These are phyloP conservation scores for Phialocephala subalpina DNA, from an alignment of 2,329 filamentous ascomycete species.

Conservation along the genomic window DNA sequence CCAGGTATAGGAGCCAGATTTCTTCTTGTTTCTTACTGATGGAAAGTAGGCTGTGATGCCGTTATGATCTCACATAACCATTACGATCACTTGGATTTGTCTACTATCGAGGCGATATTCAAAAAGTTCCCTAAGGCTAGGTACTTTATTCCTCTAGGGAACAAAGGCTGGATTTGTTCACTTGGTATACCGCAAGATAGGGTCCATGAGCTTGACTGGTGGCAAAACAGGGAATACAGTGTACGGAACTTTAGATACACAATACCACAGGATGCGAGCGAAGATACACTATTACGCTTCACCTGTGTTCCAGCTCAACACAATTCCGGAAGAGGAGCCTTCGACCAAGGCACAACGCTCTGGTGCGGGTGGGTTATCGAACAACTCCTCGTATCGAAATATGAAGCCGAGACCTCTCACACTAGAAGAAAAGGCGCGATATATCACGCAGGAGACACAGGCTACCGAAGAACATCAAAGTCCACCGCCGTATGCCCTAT, in stretches of 20 bases:
- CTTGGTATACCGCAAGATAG: conserved; percentile 67
- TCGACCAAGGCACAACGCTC: conserved; percentile 75
- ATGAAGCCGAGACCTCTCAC: conserved; percentile 57
- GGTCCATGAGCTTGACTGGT: conserved; percentile 93
- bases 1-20: conserved; percentile 53
- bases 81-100: conserved; percentile 87
- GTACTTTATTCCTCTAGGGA: conserved; percentile 86
- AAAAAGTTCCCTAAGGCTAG: conserved; percentile 77
- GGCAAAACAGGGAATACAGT: conserved; percentile 78
- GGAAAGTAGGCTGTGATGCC: conserved; percentile 61
- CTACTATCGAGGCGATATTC: conserved; percentile 74
- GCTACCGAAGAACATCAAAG: conserved; percentile 63
- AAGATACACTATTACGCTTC: conserved; percentile 47
- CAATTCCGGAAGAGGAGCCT: conserved; percentile 69
- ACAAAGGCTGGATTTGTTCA: conserved; percentile 79
- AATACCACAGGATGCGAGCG: conserved; percentile 65
- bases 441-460: conserved; percentile 77
- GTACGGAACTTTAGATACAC: conserved; percentile 49
- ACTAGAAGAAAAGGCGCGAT: conserved; percentile 84
- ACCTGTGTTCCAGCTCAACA: conserved; percentile 87
- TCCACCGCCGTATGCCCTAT: conserved; percentile 82
- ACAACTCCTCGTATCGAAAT: conserved; percentile 28
- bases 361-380: conserved; percentile 88
- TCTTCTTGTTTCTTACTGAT: conserved; percentile 14
- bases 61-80: conserved; percentile 85